Percentiles rank a stretch among this genome's conserved stretches.
Evolutionary conservation across 176 grass and related monocot genomes (phyloP).

Genomic region (Aegilops bicornis): DNA sequence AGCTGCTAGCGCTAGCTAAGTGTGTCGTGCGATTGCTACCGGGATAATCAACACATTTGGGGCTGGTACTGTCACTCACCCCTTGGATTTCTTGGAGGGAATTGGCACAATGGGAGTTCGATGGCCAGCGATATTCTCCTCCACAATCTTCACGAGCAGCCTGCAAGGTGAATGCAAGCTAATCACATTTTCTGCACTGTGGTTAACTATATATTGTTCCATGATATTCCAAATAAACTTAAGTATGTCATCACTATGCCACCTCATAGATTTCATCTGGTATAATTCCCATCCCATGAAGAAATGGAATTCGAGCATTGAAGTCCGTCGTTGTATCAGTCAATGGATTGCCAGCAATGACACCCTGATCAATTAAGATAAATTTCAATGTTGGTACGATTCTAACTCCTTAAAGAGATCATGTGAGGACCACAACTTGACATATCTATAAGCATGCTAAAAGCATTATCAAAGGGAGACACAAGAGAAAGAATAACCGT

Average conservation of each 20-base stretch:
- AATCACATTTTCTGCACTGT: neutral
- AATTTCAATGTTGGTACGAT: neutral
- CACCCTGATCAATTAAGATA: constrained; percentile 29
- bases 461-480: neutral
- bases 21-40: neutral
- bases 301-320: constrained; percentile 27
- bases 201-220: neutral
- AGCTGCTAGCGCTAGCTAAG: neutral
- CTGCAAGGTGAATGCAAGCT: neutral
- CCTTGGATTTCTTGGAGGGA: neutral
- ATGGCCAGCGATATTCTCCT: neutral
- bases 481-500: neutral
- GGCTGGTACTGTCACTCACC: neutral
- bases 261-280: constrained; percentile 58
- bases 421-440: neutral
- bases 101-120: neutral
- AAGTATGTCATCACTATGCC: neutral
- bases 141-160: neutral
- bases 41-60: neutral
- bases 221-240: neutral
- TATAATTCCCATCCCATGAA: constrained; percentile 54
- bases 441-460: neutral
- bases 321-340: neutral
- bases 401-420: neutral
- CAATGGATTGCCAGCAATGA: constrained; percentile 42